A percentile compares a stretch with the other conserved stretches of the same genome.
Conservation (phyloP, 2,329 filamentous ascomycete species). For the Basipetospora chlamydospora region DNA sequence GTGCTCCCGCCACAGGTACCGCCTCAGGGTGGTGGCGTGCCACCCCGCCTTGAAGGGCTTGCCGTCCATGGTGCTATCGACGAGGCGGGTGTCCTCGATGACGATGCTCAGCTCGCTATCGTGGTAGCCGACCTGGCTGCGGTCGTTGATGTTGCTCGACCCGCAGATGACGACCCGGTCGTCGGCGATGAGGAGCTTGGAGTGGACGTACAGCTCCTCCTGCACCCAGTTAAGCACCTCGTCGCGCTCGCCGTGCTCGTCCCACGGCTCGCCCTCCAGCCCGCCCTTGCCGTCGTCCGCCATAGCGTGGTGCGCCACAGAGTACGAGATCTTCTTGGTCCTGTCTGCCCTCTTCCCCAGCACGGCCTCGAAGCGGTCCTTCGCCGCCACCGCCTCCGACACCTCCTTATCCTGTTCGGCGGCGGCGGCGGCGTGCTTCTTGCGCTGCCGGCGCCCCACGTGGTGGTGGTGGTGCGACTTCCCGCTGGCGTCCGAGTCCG, state of each 20-base stretch:
- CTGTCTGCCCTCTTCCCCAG: slow-evolving; percentile 21
- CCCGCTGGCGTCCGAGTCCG: slow-evolving; percentile 19
- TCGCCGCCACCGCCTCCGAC: slow-evolving; percentile 32
- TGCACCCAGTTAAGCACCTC: slow-evolving; percentile 86
- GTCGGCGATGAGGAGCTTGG: slow-evolving; percentile 79
- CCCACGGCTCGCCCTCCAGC: slow-evolving; percentile 59
- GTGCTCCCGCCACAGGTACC: slow-evolving; percentile 83
- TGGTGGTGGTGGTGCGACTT: slow-evolving; percentile 24
- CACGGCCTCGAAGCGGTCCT: slow-evolving; percentile 36
- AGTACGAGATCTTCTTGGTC: slow-evolving; percentile 22
- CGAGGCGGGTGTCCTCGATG: slow-evolving; percentile 63
- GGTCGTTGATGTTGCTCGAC: slow-evolving; percentile 83
- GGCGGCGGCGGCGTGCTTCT: slow-evolving; percentile 13
- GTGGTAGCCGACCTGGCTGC: slow-evolving; percentile 73
- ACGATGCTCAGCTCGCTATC: slow-evolving; percentile 86
- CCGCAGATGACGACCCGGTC: slow-evolving; percentile 76
- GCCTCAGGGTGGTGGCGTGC: slow-evolving; percentile 66
- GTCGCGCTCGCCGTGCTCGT: slow-evolving; percentile 54
- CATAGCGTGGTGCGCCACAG: slow-evolving; percentile 71
- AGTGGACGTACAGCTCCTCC: slow-evolving; percentile 92
- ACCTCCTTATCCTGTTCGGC: slow-evolving; percentile 28
- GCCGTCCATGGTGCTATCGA: slow-evolving; percentile 67
- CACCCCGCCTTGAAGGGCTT: slow-evolving; percentile 62
- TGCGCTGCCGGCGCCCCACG: slow-evolving; percentile 13
- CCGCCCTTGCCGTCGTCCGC: slow-evolving; percentile 31